These are phyloP conservation scores for Sungouiella blattae DNA, from an alignment of 805 yeast genomes.

Conservation along the genomic window DNA sequence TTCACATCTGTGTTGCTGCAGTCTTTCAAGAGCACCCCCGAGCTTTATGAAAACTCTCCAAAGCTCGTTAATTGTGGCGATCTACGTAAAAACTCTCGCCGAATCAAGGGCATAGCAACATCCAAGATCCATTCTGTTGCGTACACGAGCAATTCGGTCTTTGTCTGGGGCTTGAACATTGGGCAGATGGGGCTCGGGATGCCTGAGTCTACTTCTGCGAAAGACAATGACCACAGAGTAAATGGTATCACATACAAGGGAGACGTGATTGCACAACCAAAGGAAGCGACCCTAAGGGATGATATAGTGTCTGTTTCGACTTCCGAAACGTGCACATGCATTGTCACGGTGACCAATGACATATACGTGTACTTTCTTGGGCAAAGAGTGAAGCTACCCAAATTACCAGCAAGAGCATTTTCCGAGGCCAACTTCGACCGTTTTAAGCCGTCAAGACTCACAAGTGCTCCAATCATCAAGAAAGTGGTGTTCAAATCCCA, in stretches of 20 bases:
- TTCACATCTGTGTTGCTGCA: slow-evolving; percentile 15
- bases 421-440: slow-evolving; percentile 46
- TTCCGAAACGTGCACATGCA: slow-evolving; percentile 66
- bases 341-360: slow-evolving; percentile 55
- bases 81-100: slow-evolving; percentile 27
- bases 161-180: slow-evolving; percentile 73
- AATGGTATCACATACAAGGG: slow-evolving; percentile 35
- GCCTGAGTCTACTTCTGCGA: not conserved
- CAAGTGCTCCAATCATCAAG: slow-evolving; percentile 35
- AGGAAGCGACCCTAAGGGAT: slow-evolving; percentile 40
- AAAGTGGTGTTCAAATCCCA: slow-evolving; percentile 36
- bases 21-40: slow-evolving; percentile 20
- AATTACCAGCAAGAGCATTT: slow-evolving; percentile 32
- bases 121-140: slow-evolving; percentile 71
- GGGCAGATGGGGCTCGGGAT: slow-evolving; percentile 70
- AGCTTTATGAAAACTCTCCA: slow-evolving; percentile 37
- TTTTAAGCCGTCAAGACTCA: slow-evolving; percentile 51
- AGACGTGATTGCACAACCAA: slow-evolving; percentile 35
- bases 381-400: slow-evolving; percentile 49
- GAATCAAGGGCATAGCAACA: slow-evolving; percentile 48
- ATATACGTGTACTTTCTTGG: slow-evolving; percentile 60
- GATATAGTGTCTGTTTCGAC: slow-evolving; percentile 58
- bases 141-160: slow-evolving; percentile 46
- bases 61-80: slow-evolving; percentile 40
- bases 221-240: slow-evolving; percentile 19